Evolutionary conservation across 2,329 filamentous ascomycete species (phyloP).

Genomic region (Corynespora cassiicola): DNA sequence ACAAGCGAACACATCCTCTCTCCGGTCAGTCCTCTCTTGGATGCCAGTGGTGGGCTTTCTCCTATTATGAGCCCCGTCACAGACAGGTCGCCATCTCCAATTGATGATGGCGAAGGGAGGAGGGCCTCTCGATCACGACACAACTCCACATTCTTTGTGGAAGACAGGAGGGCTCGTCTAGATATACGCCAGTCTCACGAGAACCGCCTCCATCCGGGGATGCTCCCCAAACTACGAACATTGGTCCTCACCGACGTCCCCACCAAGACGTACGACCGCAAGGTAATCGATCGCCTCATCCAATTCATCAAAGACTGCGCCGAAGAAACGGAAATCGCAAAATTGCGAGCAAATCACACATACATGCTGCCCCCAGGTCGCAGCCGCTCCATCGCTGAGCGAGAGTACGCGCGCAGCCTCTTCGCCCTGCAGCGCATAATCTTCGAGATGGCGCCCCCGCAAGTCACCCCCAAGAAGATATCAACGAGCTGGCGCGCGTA

Average conservation of each 20-base stretch:
- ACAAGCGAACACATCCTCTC: constrained; percentile 20
- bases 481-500: constrained; percentile 54
- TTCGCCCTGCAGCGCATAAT: constrained; percentile 64
- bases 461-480: constrained; percentile 36
- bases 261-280: constrained; percentile 49
- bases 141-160: constrained; percentile 30
- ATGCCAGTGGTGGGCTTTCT: constrained; percentile 10
- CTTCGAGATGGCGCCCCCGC: constrained; percentile 53
- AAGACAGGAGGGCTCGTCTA: constrained; percentile 36
- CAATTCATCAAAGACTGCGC: constrained; percentile 64
- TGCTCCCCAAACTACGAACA: constrained; percentile 61
- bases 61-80: background rate
- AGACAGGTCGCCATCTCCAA: constrained; percentile 1
- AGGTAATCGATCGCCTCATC: constrained; percentile 50
- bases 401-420: constrained; percentile 56
- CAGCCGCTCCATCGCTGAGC: constrained; percentile 55
- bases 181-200: constrained; percentile 40
- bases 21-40: constrained; percentile 19
- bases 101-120: background rate
- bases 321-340: constrained; percentile 60
- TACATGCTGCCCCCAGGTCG: constrained; percentile 66
- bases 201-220: constrained; percentile 58
- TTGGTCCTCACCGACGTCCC: constrained; percentile 65
- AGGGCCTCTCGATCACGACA: constrained; percentile 23
- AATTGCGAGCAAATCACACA: constrained; percentile 60